A percentile compares a stretch with the other conserved stretches of the same genome.
Conservation (phyloP, 305 asterid genomes). For the Rubia tinctorum region DNA sequence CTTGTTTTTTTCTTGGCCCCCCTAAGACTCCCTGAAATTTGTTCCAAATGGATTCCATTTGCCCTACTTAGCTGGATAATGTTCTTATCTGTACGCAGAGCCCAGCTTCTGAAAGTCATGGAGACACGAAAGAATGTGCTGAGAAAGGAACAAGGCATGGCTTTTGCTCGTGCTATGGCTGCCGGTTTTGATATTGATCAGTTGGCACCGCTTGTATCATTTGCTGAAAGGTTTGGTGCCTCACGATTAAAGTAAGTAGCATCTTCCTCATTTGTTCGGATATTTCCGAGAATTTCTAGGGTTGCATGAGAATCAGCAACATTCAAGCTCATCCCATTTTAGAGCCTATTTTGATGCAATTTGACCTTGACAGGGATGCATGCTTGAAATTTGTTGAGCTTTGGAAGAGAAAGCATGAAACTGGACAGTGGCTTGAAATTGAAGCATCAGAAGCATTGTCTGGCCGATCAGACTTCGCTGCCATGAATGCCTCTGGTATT, state of each 20-base stretch:
- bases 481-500: constrained; percentile 58
- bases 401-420: constrained; percentile 87
- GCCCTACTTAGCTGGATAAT: background rate
- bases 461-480: constrained; percentile 45
- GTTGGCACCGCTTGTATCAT: constrained; percentile 62
- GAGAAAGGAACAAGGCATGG: constrained; percentile 93
- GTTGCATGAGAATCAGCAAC: background rate
- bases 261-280: background rate
- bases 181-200: constrained; percentile 87
- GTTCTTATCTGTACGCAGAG: constrained; percentile 36
- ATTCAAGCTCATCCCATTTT: constrained; percentile 13
- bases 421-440: constrained; percentile 84
- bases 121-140: constrained; percentile 74
- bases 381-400: constrained; percentile 69
- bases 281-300: constrained; percentile 2
- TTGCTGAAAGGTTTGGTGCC: constrained; percentile 91
- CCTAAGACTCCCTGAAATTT: background rate
- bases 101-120: constrained; percentile 82
- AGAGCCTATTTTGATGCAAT: constrained; percentile 11
- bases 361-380: constrained; percentile 63
- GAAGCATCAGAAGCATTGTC: constrained; percentile 66
- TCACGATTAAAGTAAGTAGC: constrained; percentile 61
- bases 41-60: background rate
- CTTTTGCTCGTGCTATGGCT: constrained; percentile 97
- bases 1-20: background rate